A percentile compares a stretch with the other conserved stretches of the same genome.
phyloP scores from a whole-genome alignment of 78 protist species.

The Protostelium mycophagum region DNA sequence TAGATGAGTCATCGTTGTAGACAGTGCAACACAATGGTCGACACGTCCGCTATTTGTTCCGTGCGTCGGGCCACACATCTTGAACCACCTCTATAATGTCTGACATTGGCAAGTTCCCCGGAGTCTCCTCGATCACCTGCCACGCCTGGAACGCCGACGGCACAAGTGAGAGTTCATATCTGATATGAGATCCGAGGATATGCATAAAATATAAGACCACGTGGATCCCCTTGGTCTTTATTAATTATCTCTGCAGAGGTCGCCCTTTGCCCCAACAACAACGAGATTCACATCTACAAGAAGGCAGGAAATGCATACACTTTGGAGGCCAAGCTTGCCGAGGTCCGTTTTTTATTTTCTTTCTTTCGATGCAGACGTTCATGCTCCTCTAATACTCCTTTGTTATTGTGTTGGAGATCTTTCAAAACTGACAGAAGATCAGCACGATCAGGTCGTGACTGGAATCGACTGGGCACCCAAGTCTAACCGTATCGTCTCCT shows the following conservation, averaged over 20 bases:
- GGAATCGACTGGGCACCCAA: constrained; percentile 87
- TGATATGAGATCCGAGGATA: neutral
- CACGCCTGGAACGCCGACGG: constrained; percentile 85
- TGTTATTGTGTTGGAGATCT: constrained; percentile 6
- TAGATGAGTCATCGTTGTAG: too few relatives aligned
- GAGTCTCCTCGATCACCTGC: constrained; percentile 57
- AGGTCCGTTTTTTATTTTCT: constrained; percentile 21
- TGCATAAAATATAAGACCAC: neutral
- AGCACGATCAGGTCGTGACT: constrained; percentile 91
- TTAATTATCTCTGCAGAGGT: constrained; percentile 35
- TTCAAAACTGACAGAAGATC: neutral
- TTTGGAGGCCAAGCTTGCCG: constrained; percentile 19
- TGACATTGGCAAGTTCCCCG: constrained; percentile 39
- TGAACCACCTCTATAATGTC: constrained; percentile 9
- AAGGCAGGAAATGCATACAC: constrained; percentile 31
- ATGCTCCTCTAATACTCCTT: neutral
- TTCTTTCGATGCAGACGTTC: too few relatives aligned
- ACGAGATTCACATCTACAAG: constrained; percentile 70
- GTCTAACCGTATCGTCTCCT: constrained; percentile 82
- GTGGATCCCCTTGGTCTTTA: neutral
- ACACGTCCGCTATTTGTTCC: too few relatives aligned
- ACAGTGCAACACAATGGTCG: too few relatives aligned
- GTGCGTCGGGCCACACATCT: too few relatives aligned
- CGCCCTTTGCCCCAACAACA: constrained; percentile 87
- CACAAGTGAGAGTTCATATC: constrained; percentile 39